These are phyloP conservation scores for Platanthera zijinensis DNA, from an alignment of 106 monocot species.

Conservation along the genomic window DNA sequence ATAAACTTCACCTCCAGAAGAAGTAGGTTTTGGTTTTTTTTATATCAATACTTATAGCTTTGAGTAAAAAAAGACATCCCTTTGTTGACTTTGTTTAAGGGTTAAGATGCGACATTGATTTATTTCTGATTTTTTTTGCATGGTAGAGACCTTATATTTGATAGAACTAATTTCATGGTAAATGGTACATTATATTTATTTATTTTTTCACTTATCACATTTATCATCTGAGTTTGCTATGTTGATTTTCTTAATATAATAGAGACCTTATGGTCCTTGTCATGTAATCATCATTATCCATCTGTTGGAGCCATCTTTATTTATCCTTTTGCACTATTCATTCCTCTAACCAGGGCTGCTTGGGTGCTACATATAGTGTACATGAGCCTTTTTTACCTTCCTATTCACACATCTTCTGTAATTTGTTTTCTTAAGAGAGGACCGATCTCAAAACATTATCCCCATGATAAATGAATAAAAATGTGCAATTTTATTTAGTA, in stretches of 20 bases:
- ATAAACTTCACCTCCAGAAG: constrained; percentile 31
- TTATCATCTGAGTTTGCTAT: background rate
- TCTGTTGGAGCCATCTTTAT: background rate
- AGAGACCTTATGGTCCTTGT: background rate
- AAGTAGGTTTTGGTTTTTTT: constrained; percentile 28
- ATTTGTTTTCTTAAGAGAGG: background rate
- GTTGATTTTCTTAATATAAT: background rate
- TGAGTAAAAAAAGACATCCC: too few relatives aligned
- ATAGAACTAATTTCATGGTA: background rate
- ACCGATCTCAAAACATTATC: background rate
- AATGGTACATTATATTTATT: background rate
- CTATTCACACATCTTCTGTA: background rate
- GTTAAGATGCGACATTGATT: background rate
- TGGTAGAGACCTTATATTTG: background rate
- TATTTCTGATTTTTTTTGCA: background rate
- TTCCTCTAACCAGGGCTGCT: background rate
- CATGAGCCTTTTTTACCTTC: constrained; percentile 3
- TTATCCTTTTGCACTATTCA: background rate
- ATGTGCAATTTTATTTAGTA: background rate
- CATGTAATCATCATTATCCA: background rate
- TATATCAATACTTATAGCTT: background rate
- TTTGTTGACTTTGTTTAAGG: background rate
- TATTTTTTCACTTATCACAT: background rate
- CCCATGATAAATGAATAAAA: background rate
- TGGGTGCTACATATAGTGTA: background rate